Conservation (phyloP, 75 land plant species). For the Sequoiadendron giganteum region DNA sequence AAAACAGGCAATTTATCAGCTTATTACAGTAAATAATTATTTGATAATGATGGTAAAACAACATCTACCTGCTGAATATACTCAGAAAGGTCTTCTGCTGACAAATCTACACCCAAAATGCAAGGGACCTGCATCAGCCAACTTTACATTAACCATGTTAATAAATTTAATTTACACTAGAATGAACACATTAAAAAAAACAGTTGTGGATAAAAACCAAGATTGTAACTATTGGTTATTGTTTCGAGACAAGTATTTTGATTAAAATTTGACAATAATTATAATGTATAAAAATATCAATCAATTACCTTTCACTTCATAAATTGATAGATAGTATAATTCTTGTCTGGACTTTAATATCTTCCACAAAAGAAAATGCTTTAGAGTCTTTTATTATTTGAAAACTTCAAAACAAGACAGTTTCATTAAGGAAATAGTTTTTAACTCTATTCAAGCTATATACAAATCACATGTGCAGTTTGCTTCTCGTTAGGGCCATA, state of each 20-base stretch:
- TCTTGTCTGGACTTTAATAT: neutral
- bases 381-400: neutral
- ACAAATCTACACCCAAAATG: constrained; percentile 76
- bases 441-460: neutral
- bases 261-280: too few species aligned
- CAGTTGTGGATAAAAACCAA: neutral
- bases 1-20: neutral
- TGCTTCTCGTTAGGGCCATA: neutral
- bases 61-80: constrained; percentile 80
- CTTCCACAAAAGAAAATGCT: neutral
- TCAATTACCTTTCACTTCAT: neutral
- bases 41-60: neutral
- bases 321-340: neutral
- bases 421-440: neutral
- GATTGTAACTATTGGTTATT: neutral
- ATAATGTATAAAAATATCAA: neutral
- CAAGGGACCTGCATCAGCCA: constrained; percentile 76
- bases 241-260: neutral
- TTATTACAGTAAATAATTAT: neutral
- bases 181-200: neutral
- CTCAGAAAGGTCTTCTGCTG: constrained; percentile 77
- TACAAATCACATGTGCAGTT: neutral
- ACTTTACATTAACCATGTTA: neutral
- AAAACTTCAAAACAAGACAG: neutral
- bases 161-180: neutral